Base-by-base conservation (phyloP, 768 basidiomycete species). In the Rhodotorula toruloides region DNA sequence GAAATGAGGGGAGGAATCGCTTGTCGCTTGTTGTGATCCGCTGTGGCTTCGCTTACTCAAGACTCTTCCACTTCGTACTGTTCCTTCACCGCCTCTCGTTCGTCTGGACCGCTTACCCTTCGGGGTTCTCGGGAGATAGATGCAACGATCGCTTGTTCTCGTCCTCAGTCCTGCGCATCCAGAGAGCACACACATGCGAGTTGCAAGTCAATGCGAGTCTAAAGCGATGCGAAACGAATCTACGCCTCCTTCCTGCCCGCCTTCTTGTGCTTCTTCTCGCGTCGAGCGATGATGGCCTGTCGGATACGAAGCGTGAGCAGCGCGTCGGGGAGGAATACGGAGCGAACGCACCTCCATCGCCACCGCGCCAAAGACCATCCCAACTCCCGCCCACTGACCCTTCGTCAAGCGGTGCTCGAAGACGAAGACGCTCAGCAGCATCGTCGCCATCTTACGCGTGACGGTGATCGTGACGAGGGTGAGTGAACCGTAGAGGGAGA, bases 371-470 rank as follows among this genome's bases (percentile, higher is more conserved):
- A 99, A 98, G 4, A 98, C 96, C 27, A 92, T 84, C 3, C 79
- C 87, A 0, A 93, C 86, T n/a, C 96, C 96, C 7, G 84, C 74
- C 96, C 94, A 98, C 77, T 98, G 96, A 3, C 92, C 92, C 3
- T 76, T 53, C 0, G 87, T 86, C 58, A 99, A 81, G 69, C 80
- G 84, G 78, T 98, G 96, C 73, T 89, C 86, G 76, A 96, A 98
- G 1, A 98, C 83, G 34, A 93, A 77, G 12, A 99, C 93, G 25
- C 91, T 94, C 47, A 99, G 82, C 22, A 99, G 81, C 93, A 99
- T 99, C 14, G 96, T 98, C 78, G 96, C 92, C 77, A 99, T 81
- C 79, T 98, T 98, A 61, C 96, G 83, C 21, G 96, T 98, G 61
- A 99, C 83, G 7, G 96, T 99, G 73, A 98, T 88, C 43, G 90